Evolutionary conservation across 2,329 filamentous ascomycete genomes (phyloP).

Genomic region (Microascus cirrosus): DNA sequence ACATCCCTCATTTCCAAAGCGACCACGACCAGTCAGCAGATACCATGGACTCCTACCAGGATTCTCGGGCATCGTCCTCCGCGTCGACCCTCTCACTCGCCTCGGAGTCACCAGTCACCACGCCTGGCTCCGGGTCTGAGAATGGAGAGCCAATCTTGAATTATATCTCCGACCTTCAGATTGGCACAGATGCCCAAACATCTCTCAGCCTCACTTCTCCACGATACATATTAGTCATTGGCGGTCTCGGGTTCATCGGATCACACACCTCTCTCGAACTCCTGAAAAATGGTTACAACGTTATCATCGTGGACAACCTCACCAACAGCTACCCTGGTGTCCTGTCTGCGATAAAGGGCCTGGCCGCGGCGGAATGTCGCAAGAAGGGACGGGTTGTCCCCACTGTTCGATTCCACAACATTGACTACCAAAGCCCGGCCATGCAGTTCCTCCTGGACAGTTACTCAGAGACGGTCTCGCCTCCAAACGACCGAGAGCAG

Average conservation of each 20-base stretch:
- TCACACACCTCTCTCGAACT: constrained; percentile 43
- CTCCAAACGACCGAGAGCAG: neutral
- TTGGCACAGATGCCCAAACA: neutral
- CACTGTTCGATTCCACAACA: constrained; percentile 22
- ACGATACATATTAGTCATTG: constrained; percentile 33
- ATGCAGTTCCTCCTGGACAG: constrained; percentile 25
- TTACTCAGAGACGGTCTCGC: constrained; percentile 15
- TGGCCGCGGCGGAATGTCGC: constrained; percentile 16
- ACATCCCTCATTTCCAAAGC: neutral
- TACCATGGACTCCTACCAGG: constrained; percentile 9
- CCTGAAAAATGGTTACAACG: constrained; percentile 40
- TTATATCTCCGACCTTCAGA: constrained; percentile 3
- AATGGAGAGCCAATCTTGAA: constrained; percentile 8
- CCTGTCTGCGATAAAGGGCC: constrained; percentile 14
- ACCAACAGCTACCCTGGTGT: constrained; percentile 28
- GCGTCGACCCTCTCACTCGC: constrained; percentile 8
- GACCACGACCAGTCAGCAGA: neutral
- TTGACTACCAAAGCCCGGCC: constrained; percentile 24
- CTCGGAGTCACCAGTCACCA: constrained; percentile 10
- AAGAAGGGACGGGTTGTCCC: constrained; percentile 12
- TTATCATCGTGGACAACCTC: constrained; percentile 33
- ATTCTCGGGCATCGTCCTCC: constrained; percentile 6
- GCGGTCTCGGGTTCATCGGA: constrained; percentile 43
- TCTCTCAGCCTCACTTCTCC: constrained; percentile 6
- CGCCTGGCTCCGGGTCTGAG: constrained; percentile 9